A percentile compares a stretch with the other conserved stretches of the same genome.
These are phyloP conservation scores for Thelonectria olida DNA, from an alignment of 2,329 filamentous ascomycete species.

Conservation along the genomic window DNA sequence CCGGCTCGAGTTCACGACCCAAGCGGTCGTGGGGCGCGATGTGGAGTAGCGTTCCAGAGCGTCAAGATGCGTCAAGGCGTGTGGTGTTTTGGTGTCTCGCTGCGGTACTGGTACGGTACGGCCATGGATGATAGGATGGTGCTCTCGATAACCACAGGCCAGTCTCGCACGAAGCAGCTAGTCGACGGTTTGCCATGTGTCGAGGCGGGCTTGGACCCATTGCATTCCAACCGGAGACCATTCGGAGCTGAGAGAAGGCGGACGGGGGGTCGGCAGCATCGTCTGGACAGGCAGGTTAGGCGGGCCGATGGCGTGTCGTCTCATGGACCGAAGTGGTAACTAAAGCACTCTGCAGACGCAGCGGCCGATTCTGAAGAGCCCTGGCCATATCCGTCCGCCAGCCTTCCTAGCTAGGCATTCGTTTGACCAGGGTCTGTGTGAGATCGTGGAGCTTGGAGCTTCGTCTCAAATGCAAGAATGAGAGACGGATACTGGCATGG, in stretches of 20 bases:
- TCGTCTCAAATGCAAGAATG: slow-evolving; percentile 21
- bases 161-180: slow-evolving; percentile 7
- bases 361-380: slow-evolving; percentile 17
- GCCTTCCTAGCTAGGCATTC: slow-evolving; percentile 15
- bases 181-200: slow-evolving; percentile 27
- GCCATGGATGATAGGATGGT: not conserved
- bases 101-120: not conserved
- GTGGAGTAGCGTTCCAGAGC: slow-evolving; percentile 12
- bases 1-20: slow-evolving; percentile 23
- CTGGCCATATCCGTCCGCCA: slow-evolving; percentile 32
- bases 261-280: slow-evolving; percentile 27
- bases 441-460: slow-evolving; percentile 25
- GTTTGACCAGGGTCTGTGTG: slow-evolving; percentile 27
- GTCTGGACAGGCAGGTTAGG: slow-evolving; percentile 16
- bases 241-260: slow-evolving; percentile 19
- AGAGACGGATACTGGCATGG: not conserved
- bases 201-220: slow-evolving; percentile 16
- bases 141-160: slow-evolving; percentile 11
- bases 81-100: not conserved
- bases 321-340: slow-evolving; percentile 19
- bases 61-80: slow-evolving; percentile 13
- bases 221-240: slow-evolving; percentile 23
- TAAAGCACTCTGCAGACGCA: slow-evolving; percentile 14
- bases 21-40: slow-evolving; percentile 13
- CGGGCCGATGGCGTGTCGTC: slow-evolving; percentile 29